A percentile compares a stretch with the other conserved stretches of the same genome.
Conservation (phyloP, 768 basidiomycete species). For the Piloderma croceum region DNA sequence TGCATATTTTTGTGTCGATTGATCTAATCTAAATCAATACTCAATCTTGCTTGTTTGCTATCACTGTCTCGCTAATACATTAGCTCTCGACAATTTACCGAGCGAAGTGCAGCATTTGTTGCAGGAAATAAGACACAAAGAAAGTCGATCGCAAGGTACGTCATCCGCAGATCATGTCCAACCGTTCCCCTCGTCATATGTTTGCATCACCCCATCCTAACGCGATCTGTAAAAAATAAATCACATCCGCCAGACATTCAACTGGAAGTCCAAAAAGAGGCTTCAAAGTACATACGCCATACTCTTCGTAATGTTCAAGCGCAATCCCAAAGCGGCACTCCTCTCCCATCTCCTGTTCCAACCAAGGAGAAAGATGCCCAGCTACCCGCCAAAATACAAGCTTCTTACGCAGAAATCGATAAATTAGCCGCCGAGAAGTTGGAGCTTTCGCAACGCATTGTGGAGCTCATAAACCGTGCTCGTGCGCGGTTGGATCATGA, state of each 20-base stretch:
- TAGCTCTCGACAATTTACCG: constrained; percentile 52
- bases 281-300: constrained; percentile 45
- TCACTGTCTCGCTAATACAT: not conserved
- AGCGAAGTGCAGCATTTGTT: constrained; percentile 47
- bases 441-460: constrained; percentile 39
- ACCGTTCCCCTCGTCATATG: not conserved
- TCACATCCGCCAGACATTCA: constrained; percentile 48
- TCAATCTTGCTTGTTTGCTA: not conserved
- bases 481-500: constrained; percentile 47
- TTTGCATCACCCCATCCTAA: not conserved
- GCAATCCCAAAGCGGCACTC: constrained; percentile 21
- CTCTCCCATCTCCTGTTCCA: constrained; percentile 29
- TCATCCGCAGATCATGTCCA: not conserved
- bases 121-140: constrained; percentile 46
- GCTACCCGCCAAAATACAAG: constrained; percentile 33
- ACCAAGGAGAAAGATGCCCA: constrained; percentile 26
- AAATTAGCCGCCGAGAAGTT: constrained; percentile 43
- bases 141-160: constrained; percentile 39
- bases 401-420: constrained; percentile 42
- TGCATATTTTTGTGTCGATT: not conserved
- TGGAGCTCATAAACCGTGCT: constrained; percentile 43
- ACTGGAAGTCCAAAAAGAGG: constrained; percentile 45
- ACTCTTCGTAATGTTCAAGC: constrained; percentile 29
- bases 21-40: constrained; percentile 3
- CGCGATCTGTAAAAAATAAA: no score